Evolutionary conservation across 2,329 filamentous ascomycete genomes (phyloP).

Genomic region (Alternaria triticimaculans): DNA sequence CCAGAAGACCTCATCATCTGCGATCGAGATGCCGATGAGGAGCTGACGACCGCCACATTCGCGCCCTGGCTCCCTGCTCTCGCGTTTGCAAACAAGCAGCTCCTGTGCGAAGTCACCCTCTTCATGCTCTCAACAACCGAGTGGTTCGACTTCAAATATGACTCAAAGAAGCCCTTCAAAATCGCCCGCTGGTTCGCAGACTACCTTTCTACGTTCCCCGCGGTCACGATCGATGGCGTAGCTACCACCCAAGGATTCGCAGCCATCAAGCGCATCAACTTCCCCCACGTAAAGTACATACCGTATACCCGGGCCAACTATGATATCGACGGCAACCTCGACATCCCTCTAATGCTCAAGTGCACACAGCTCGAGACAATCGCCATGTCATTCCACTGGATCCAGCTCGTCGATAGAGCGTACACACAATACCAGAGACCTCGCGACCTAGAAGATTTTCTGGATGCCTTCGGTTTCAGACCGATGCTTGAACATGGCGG

Average conservation of each 20-base stretch:
- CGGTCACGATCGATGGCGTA: not conserved
- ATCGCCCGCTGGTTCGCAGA: not conserved
- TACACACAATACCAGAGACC: not conserved
- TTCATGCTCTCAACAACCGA: not conserved
- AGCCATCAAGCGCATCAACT: not conserved
- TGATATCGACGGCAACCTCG: not conserved
- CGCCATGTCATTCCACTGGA: not conserved
- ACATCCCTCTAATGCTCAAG: not conserved
- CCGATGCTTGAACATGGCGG: not conserved
- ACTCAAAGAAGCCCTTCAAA: not conserved
- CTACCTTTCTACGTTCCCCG: not conserved
- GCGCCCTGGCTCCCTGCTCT: not conserved
- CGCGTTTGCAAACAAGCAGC: not conserved
- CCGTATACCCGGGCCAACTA: not conserved
- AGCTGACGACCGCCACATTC: not conserved
- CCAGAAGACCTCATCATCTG: not conserved
- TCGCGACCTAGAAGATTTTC: not conserved
- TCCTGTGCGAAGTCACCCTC: not conserved
- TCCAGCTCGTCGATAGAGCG: not conserved
- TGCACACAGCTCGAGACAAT: not conserved
- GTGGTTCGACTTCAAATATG: not conserved
- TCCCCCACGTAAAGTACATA: not conserved
- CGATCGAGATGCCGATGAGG: not conserved
- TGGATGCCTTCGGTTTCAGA: not conserved
- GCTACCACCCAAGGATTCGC: not conserved